A percentile compares a stretch with the other conserved stretches of the same genome.
These are phyloP conservation scores for Candida germanica DNA, from an alignment of 805 yeast genomes.

Conservation along the genomic window DNA sequence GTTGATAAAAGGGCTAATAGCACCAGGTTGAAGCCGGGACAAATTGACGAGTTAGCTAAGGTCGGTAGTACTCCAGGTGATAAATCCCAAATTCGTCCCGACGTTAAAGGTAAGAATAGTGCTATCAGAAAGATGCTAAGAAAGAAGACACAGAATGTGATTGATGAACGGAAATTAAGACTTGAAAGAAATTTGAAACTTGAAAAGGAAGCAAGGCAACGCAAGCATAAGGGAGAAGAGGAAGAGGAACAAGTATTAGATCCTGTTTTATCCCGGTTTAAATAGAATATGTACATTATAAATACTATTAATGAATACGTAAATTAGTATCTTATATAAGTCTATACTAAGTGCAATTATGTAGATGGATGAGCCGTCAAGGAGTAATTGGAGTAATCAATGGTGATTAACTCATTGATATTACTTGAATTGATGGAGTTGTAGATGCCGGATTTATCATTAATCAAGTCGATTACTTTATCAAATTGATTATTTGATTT, in stretches of 20 bases:
- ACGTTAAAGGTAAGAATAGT: constrained; percentile 77
- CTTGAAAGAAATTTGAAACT: constrained; percentile 68
- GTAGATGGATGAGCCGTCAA: constrained; percentile 23
- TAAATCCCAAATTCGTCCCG: constrained; percentile 61
- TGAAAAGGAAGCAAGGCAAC: constrained; percentile 70
- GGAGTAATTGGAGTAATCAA: constrained; percentile 43
- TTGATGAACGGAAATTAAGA: constrained; percentile 79
- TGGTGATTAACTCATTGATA: constrained; percentile 38
- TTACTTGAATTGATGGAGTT: constrained; percentile 22
- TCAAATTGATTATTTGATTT: constrained; percentile 39
- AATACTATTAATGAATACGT: no score
- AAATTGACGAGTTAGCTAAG: constrained; percentile 46
- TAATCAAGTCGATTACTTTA: constrained; percentile 43
- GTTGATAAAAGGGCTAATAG: constrained; percentile 69
- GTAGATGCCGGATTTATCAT: constrained; percentile 33
- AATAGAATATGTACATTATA: constrained; percentile 18
- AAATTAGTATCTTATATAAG: no score
- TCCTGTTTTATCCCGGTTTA: constrained; percentile 50
- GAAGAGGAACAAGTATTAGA: constrained; percentile 52
- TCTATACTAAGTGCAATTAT: no score
- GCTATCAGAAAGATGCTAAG: constrained; percentile 75
- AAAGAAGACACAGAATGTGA: constrained; percentile 79
- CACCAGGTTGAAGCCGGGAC: constrained; percentile 62
- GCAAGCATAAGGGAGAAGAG: constrained; percentile 45
- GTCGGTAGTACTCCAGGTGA: constrained; percentile 27